Evolutionary conservation across 805 yeast genomes (phyloP).

Genomic region (Aciculoconidium aculeatum): DNA sequence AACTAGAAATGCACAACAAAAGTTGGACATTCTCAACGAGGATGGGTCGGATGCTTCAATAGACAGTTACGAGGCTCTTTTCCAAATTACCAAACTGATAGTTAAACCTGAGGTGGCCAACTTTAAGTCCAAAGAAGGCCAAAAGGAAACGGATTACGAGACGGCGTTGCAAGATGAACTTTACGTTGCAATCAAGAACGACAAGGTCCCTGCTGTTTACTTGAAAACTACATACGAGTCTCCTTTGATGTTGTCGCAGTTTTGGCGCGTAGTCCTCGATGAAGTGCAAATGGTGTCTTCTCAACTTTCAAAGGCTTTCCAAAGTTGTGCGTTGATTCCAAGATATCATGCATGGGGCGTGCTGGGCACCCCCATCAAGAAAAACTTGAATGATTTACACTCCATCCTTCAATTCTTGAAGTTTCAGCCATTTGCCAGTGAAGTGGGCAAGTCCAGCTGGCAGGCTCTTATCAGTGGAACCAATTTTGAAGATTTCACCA

Average conservation of each 20-base stretch:
- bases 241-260: constrained; percentile 75
- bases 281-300: constrained; percentile 91
- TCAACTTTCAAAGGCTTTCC: constrained; percentile 69
- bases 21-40: background rate
- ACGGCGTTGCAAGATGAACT: constrained; percentile 29
- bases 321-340: constrained; percentile 73
- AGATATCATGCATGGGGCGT: constrained; percentile 95
- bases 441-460: constrained; percentile 38
- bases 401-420: constrained; percentile 66
- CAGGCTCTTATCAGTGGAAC: constrained; percentile 12
- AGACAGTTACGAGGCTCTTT: constrained; percentile 18
- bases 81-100: constrained; percentile 20
- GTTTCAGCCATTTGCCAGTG: constrained; percentile 57
- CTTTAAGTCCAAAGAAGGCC: constrained; percentile 13
- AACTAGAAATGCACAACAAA: constrained; percentile 38
- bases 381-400: constrained; percentile 58
- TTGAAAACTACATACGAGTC: constrained; percentile 55
- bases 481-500: constrained; percentile 23
- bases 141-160: constrained; percentile 26
- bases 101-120: constrained; percentile 26
- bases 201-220: constrained; percentile 17
- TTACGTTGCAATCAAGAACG: constrained; percentile 23
- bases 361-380: constrained; percentile 87
- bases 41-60: constrained; percentile 3
- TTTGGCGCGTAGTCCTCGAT: constrained; percentile 86